Evolutionary conservation across 768 basidiomycete genomes (phyloP).

Genomic region (Termitomyces sp.): DNA sequence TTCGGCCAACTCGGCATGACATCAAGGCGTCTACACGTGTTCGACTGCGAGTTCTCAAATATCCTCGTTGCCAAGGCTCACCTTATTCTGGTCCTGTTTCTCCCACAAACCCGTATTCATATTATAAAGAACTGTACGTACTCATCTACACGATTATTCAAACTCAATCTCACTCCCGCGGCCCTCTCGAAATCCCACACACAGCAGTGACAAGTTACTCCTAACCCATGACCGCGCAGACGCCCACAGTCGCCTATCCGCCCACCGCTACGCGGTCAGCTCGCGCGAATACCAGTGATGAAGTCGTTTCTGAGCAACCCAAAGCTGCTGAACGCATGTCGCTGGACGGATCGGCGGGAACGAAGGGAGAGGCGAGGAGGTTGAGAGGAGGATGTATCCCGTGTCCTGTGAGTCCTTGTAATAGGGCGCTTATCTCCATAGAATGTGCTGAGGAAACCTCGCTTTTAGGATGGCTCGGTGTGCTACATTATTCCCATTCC

Average conservation of each 20-base stretch:
- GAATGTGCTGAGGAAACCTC: no score
- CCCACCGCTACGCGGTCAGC: background rate
- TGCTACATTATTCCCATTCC: conserved; percentile 14
- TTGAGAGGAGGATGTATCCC: conserved; percentile 12
- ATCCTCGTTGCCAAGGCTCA: background rate
- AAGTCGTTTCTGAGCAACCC: background rate
- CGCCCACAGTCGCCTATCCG: background rate
- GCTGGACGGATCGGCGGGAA: background rate
- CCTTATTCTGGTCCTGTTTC: background rate
- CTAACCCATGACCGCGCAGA: background rate
- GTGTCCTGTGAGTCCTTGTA: conserved; percentile 8
- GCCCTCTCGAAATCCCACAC: background rate
- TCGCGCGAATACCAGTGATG: background rate
- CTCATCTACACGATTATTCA: no score
- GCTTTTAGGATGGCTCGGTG: conserved; percentile 5
- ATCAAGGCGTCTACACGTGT: background rate
- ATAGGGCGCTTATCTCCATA: background rate
- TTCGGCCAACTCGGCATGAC: background rate
- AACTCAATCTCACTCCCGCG: background rate
- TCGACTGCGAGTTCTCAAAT: background rate
- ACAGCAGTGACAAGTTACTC: background rate
- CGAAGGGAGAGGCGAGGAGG: conserved; percentile 8
- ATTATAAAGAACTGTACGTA: background rate
- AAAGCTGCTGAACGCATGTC: background rate
- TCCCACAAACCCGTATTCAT: background rate